Base-by-base conservation (phyloP, 2,329 filamentous ascomycete genomes). In the Pseudogymnoascus sp. region DNA sequence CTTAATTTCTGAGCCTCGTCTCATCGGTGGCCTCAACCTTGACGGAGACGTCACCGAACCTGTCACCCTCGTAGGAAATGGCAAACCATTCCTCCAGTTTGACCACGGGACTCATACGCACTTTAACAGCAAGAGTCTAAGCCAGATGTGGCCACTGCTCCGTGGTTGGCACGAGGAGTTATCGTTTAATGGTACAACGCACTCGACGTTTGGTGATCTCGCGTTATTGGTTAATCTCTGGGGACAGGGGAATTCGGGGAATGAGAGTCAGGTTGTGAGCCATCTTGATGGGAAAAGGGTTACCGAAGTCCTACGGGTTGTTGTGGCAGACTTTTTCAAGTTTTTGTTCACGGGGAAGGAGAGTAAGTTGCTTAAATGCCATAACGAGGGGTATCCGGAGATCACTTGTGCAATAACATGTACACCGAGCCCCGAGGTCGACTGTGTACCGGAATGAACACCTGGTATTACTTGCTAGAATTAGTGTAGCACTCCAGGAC, bases 11-110 rank as follows among this genome's bases (percentile, higher is more conserved):
- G 73, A 76, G 25, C 59, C 62, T 2, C 67, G 74, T 14, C 67
- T 77, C 37, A 62, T 68, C 0, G 73, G 68, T 2, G 75, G 75
- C 16, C 66, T 76, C 2, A 75, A 76, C 63, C 65, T 78, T 16
- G 76, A 78, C 62, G 76, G 76, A 3, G 36, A 61, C 1, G 67
- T 76, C 42, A 70, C 67, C 37, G 70, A n/a, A 16, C 46, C 46
- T 16, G 46, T 53, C n/a, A 53, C 46, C 7, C 25, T 53, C 25
- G 14, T 53, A 16, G 25, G 46, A 5, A 53, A 53, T 53, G 25
- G 18, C 14, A 53, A 53, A 31, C 46, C 46, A 8, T 53, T 31
- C n/a, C 46, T 53, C 25, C 46, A 53, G 46, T 53, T 53, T 31
- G 46, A n/a, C 4, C 46, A 53, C 11, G 46, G 14, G 8, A 10